phyloP scores from a whole-genome alignment of 495 filamentous ascomycete species.

The Neurospora cerealis region DNA sequence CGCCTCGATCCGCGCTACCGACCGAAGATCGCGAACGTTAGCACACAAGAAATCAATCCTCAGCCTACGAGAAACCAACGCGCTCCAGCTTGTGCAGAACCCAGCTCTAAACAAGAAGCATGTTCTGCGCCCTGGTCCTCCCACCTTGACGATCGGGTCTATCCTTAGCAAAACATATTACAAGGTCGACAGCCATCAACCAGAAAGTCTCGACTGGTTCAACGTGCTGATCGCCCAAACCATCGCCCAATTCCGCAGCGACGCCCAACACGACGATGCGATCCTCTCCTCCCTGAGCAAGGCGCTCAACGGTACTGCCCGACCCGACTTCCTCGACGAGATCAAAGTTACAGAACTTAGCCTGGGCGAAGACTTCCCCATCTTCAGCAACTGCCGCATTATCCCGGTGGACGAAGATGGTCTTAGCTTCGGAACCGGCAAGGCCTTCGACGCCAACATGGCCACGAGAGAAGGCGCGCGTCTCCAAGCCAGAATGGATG shows the following conservation, averaged over 20 bases:
- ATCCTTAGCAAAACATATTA: conserved; percentile 97
- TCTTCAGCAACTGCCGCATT: conserved; percentile 96
- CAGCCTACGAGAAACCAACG: conserved; percentile 36
- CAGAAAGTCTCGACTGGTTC: conserved; percentile 99
- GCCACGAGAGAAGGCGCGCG: conserved; percentile 52
- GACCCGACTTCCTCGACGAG: conserved; percentile 85
- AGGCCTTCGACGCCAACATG: conserved; percentile 32
- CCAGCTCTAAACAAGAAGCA: conserved; percentile 60
- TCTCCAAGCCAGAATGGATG: conserved; percentile 92
- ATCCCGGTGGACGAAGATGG: conserved; percentile 71
- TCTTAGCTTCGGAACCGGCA: conserved; percentile 36
- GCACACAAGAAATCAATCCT: conserved; percentile 61
- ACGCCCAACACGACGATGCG: conserved; percentile 81
- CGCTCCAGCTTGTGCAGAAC: conserved; percentile 25
- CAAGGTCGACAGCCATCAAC: conserved; percentile 89
- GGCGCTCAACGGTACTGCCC: conserved; percentile 72
- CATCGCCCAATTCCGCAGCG: conserved; percentile 86
- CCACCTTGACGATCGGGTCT: conserved; percentile 63
- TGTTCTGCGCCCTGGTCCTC: conserved; percentile 55
- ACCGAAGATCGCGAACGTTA: conserved; percentile 52
- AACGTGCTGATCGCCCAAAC: conserved; percentile 96
- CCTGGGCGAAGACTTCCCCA: conserved; percentile 93
- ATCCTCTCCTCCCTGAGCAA: conserved; percentile 90
- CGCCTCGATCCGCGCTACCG: conserved; percentile 54
- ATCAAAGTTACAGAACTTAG: conserved; percentile 89